Percentiles rank a stretch among this genome's conserved stretches.
Conservation (phyloP, 140 eudicot species). For the Stevia rebaudiana region DNA sequence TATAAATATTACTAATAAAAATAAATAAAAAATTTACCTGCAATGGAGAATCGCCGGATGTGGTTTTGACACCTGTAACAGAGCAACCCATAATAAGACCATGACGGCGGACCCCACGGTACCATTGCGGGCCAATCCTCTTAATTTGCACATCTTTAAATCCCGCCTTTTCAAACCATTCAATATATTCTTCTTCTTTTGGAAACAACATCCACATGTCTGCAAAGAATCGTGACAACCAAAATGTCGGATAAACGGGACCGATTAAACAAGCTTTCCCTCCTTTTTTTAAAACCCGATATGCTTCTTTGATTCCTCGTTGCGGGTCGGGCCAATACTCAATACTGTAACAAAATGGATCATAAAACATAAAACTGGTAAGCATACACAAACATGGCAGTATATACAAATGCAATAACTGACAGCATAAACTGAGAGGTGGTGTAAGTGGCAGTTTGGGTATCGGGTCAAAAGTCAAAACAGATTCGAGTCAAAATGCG, state of each 20-base stretch:
- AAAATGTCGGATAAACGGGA: slow-evolving; percentile 82
- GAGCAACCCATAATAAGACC: slow-evolving; percentile 95
- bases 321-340: slow-evolving; percentile 99
- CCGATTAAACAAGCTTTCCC: slow-evolving; percentile 97
- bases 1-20: background rate
- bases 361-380: slow-evolving; percentile 9
- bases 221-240: slow-evolving; percentile 91
- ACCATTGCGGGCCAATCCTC: slow-evolving; percentile 94
- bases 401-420: background rate
- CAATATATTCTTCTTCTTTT: slow-evolving; percentile 87
- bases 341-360: slow-evolving; percentile 38
- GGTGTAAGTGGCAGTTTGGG: background rate
- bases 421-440: background rate
- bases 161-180: slow-evolving; percentile 87
- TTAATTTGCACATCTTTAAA: slow-evolving; percentile 72
- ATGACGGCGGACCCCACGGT: slow-evolving; percentile 94
- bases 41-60: slow-evolving; percentile 85
- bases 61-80: slow-evolving; percentile 72
- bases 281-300: slow-evolving; percentile 67
- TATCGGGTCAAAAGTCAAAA: background rate
- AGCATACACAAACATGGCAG: background rate
- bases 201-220: slow-evolving; percentile 98
- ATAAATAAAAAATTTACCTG: slow-evolving; percentile 36
- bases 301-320: slow-evolving; percentile 92
- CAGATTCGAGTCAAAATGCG: background rate